phyloP scores from a whole-genome alignment of 306 rosid species.

The Calophaca sinica region DNA sequence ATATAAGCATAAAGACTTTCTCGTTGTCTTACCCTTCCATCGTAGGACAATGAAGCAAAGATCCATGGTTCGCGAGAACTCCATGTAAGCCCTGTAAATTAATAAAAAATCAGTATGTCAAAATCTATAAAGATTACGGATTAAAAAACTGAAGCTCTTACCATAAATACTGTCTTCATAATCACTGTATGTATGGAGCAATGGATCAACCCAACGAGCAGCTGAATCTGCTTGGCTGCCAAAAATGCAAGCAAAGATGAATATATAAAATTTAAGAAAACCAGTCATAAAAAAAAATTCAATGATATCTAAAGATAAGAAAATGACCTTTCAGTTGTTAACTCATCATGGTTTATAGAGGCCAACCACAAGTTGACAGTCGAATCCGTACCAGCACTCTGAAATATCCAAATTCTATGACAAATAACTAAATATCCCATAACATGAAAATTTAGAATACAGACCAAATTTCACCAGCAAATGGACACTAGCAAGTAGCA shows the following conservation, averaged over 20 bases:
- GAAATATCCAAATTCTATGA: conserved; percentile 51
- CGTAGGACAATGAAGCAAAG: conserved; percentile 94
- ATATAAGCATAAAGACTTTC: conserved; percentile 27
- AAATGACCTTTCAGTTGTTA: conserved; percentile 69
- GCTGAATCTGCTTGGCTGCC: conserved; percentile 73
- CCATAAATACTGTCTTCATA: conserved; percentile 97
- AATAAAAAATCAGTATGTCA: conserved; percentile 34
- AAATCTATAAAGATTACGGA: conserved; percentile 26
- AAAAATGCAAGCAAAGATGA: conserved; percentile 40
- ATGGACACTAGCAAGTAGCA: conserved; percentile 19
- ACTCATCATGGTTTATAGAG: conserved; percentile 59
- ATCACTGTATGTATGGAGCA: conserved; percentile 84
- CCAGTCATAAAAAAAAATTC: conserved; percentile 17
- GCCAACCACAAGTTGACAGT: conserved; percentile 90
- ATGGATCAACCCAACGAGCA: conserved; percentile 62
- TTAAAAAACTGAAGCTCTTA: conserved; percentile 43
- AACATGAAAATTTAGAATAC: conserved; percentile 21
- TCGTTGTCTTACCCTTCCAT: conserved; percentile 87
- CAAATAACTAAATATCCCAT: conserved; percentile 33
- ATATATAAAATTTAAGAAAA: conserved; percentile 1
- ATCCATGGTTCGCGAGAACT: conserved; percentile 96
- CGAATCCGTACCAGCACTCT: conserved; percentile 97
- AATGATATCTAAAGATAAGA: conserved; percentile 29
- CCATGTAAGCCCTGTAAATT: conserved; percentile 84
- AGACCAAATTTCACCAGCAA: conserved; percentile 17